Conservation (phyloP, 495 filamentous ascomycete genomes). For the Penicillium riverlandense region DNA sequence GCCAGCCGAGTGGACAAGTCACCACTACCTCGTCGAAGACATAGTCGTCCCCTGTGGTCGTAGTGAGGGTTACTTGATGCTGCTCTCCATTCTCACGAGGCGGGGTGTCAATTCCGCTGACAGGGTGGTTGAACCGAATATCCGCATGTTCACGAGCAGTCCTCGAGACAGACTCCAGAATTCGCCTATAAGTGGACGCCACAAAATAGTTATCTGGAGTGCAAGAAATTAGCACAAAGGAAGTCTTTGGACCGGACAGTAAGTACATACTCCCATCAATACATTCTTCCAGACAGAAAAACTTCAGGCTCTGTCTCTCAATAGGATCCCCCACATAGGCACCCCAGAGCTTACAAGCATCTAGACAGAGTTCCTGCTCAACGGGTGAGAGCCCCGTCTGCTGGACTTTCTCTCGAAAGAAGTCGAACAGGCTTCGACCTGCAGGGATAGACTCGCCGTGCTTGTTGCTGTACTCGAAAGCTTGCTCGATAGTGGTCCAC, state of each 20-base stretch:
- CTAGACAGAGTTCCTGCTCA: conserved; percentile 47
- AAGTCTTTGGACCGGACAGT: not conserved
- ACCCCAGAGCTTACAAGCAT: conserved; percentile 75
- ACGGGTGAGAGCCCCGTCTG: conserved; percentile 44
- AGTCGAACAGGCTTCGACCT: conserved; percentile 68
- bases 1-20: conserved; percentile 81
- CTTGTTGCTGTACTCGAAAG: conserved; percentile 72
- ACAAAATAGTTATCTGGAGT: conserved; percentile 76
- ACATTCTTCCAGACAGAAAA: conserved; percentile 92
- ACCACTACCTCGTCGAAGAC: conserved; percentile 81
- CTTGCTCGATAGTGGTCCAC: conserved; percentile 74
- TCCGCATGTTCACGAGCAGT: conserved; percentile 54
- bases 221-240: not conserved
- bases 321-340: conserved; percentile 78
- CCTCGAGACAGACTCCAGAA: conserved; percentile 61
- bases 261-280: conserved; percentile 70
- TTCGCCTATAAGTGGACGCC: conserved; percentile 74
- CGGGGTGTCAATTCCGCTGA: conserved; percentile 41
- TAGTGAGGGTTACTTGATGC: conserved; percentile 45
- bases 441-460: conserved; percentile 56
- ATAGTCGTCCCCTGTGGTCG: conserved; percentile 41
- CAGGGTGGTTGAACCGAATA: conserved; percentile 50
- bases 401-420: conserved; percentile 57
- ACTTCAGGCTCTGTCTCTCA: conserved; percentile 75
- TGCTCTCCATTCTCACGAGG: conserved; percentile 5